These are phyloP conservation scores for Ceratocystis papillata DNA, from an alignment of 2,329 filamentous ascomycete species.

Conservation along the genomic window DNA sequence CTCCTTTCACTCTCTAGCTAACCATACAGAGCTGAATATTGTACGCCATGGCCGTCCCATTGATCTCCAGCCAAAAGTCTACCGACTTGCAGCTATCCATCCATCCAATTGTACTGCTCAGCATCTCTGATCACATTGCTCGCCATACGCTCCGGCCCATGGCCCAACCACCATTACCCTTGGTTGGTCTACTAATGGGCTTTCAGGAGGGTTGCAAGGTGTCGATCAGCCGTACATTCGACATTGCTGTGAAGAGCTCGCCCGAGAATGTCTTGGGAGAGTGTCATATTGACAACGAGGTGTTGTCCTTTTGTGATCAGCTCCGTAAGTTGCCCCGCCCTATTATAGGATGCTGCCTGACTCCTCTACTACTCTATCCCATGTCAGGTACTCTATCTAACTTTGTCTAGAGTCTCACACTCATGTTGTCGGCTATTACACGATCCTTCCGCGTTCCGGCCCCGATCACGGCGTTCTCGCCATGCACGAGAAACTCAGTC, in stretches of 20 bases:
- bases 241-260: slow-evolving; percentile 50
- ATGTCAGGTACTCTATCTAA: not conserved
- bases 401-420: slow-evolving; percentile 67
- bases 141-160: slow-evolving; percentile 62
- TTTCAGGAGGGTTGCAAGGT: slow-evolving; percentile 84
- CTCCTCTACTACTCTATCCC: not conserved
- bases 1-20: not conserved
- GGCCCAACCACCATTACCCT: slow-evolving; percentile 54
- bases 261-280: slow-evolving; percentile 39
- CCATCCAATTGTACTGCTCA: slow-evolving; percentile 89
- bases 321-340: slow-evolving; percentile 1
- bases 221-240: slow-evolving; percentile 87
- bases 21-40: not conserved
- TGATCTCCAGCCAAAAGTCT: slow-evolving; percentile 56
- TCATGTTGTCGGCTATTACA: slow-evolving; percentile 88
- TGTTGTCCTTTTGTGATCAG: slow-evolving; percentile 13
- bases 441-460: slow-evolving; percentile 60
- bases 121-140: slow-evolving; percentile 93
- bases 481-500: slow-evolving; percentile 67
- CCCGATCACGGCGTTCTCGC: slow-evolving; percentile 59
- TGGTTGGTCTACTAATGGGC: slow-evolving; percentile 80
- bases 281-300: slow-evolving; percentile 9
- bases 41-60: not conserved
- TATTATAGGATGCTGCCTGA: not conserved
- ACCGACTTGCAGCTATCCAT: slow-evolving; percentile 71